A percentile compares a stretch with the other conserved stretches of the same genome.
Evolutionary conservation across 1,284 basidiomycete species (phyloP).

Genomic region (Ceratobasidium sp.): DNA sequence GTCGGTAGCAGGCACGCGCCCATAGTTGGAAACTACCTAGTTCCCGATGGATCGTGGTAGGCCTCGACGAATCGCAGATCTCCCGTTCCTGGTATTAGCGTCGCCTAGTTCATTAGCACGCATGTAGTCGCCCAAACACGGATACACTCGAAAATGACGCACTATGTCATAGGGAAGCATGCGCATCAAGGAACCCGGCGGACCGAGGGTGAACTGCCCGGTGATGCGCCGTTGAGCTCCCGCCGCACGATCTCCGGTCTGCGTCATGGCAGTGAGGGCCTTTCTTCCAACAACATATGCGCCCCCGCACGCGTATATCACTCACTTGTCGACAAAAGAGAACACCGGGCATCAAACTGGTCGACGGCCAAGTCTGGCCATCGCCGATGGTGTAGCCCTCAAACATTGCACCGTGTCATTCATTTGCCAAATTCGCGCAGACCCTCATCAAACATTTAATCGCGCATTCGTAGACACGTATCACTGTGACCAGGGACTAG

Average conservation of each 20-base stretch:
- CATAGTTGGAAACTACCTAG: too few relatives aligned
- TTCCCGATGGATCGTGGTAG: background rate
- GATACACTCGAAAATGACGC: slow-evolving; percentile 13
- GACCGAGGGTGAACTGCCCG: slow-evolving; percentile 4
- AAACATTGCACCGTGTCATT: slow-evolving; percentile 8
- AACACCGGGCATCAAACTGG: slow-evolving; percentile 18
- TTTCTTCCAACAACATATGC: background rate
- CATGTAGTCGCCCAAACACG: slow-evolving; percentile 1
- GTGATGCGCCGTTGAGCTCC: slow-evolving; percentile 34
- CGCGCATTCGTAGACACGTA: slow-evolving; percentile 14
- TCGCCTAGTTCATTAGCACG: background rate
- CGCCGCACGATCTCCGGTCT: slow-evolving; percentile 33
- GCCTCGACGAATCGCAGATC: background rate
- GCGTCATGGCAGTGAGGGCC: slow-evolving; percentile 11
- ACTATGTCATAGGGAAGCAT: slow-evolving; percentile 3
- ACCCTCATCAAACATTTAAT: slow-evolving; percentile 22
- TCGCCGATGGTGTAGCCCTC: background rate
- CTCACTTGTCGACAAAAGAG: slow-evolving; percentile 22
- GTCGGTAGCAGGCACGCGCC: background rate
- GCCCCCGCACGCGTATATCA: slow-evolving; percentile 12
- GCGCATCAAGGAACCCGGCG: slow-evolving; percentile 27
- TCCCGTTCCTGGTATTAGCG: background rate
- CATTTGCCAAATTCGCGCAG: slow-evolving; percentile 3
- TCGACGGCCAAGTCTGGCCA: slow-evolving; percentile 9
- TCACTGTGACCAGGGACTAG: slow-evolving; percentile 15